Evolutionary conservation across 495 filamentous ascomycete genomes (phyloP), one percentile per base, ranked within the genome.

Genomic region (Margaritispora aquatica): DNA sequence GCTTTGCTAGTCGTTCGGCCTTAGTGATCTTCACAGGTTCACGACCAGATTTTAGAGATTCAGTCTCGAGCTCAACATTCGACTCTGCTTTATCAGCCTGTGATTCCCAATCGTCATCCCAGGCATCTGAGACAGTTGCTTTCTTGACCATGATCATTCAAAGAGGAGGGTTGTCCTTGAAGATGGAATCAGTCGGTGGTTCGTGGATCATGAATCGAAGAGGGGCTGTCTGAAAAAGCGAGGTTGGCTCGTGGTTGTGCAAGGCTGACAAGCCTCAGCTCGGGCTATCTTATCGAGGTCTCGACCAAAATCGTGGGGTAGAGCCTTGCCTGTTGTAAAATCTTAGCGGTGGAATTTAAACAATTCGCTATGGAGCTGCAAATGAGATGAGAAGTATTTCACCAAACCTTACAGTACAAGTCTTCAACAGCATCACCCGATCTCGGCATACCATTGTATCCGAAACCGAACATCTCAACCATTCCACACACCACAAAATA

Each of bases 101-200:
- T 4, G 73, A 74, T 68, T 92, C 88, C 90, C 90, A 96, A 65
- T 96, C 89, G 63, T 93, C 90, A 57, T 90, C 92, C 92, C 92
- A 96, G 49, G 89, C 90, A 69, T 96, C 84, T 27, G 89, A 86
- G 57, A 84, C 47, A 29, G 53, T 50, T 15, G 51, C 20, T 55
- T 69, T 66, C 34, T 65, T 69, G 54, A 38, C 52, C 67, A 69
- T 69, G 21, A 24, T 50, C n/a, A n/a, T n/a, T n/a, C n/a, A n/a
- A n/a, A n/a, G n/a, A n/a, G n/a, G n/a, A n/a, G n/a, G n/a, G n/a
- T n/a, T n/a, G n/a, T n/a, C n/a, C n/a, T n/a, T n/a, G n/a, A n/a
- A n/a, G n/a, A n/a, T n/a, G n/a, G n/a, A n/a, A n/a, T n/a, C n/a
- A n/a, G n/a, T 44, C 15, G 38, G 38, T 44, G 29, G 29, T 34